Percentiles rank a stretch among this genome's conserved stretches.
phyloP scores from a whole-genome alignment of 768 basidiomycete genomes.

The Sarcodon aspratus region DNA sequence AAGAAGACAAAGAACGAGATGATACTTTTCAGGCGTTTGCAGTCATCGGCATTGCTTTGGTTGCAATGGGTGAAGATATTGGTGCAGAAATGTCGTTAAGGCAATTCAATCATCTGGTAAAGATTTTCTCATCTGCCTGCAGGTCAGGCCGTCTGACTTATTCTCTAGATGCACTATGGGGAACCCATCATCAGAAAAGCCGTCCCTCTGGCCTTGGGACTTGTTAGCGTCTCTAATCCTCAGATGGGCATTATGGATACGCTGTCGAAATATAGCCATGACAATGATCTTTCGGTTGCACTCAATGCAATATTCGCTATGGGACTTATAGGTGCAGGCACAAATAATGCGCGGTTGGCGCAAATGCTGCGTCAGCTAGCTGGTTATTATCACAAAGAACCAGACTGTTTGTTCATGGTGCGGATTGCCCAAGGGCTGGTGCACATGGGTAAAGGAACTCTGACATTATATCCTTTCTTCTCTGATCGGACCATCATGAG shows the following conservation, averaged over 20 bases:
- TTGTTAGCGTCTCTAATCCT: conserved; percentile 93
- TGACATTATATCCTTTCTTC: conserved; percentile 96
- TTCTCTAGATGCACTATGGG: conserved; percentile 91
- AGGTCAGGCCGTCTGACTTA: background rate
- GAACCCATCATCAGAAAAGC: conserved; percentile 86
- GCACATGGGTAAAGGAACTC: conserved; percentile 99
- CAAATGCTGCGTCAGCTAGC: conserved; percentile 97
- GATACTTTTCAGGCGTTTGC: conserved; percentile 89
- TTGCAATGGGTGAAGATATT: conserved; percentile 97
- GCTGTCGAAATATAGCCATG: conserved; percentile 97
- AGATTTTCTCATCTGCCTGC: conserved; percentile 12
- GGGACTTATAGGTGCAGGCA: conserved; percentile 96
- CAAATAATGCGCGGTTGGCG: conserved; percentile 95
- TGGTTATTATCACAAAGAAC: conserved; percentile 97
- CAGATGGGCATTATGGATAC: conserved; percentile 92
- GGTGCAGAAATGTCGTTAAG: conserved; percentile 97
- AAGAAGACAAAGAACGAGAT: conserved; percentile 38
- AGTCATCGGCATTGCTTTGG: conserved; percentile 85
- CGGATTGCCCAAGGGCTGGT: conserved; percentile 92
- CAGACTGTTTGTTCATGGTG: conserved; percentile 93
- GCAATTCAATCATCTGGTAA: conserved; percentile 92
- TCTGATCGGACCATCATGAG: conserved; percentile 85
- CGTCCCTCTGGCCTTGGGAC: conserved; percentile 89
- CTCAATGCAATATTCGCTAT: conserved; percentile 97
- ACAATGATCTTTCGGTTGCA: conserved; percentile 94